These are phyloP conservation scores for Apiotrichum gamsii DNA, from an alignment of 1,284 basidiomycete species.

Conservation along the genomic window DNA sequence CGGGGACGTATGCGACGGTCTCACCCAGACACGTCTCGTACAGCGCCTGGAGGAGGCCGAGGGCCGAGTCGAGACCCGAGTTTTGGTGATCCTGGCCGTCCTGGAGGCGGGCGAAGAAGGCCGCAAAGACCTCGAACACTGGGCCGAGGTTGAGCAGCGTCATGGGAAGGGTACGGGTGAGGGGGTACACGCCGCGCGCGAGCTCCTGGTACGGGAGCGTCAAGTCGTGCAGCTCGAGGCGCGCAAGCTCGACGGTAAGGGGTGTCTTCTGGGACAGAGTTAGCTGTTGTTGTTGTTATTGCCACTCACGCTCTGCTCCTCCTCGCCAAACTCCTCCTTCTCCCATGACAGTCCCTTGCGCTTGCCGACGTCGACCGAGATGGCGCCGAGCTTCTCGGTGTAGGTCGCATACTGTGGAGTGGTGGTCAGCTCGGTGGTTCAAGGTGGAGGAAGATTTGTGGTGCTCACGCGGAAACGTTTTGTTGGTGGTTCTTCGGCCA, in stretches of 20 bases:
- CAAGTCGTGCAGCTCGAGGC: slow-evolving; percentile 58
- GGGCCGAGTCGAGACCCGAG: slow-evolving; percentile 41
- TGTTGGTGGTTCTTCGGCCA: slow-evolving; percentile 38
- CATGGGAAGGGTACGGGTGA: slow-evolving; percentile 71
- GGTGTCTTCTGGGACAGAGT: slow-evolving; percentile 34
- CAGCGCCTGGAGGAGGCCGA: slow-evolving; percentile 40
- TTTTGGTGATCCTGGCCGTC: slow-evolving; percentile 32
- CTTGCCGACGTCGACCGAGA: slow-evolving; percentile 43
- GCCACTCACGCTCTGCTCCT: slow-evolving; percentile 34
- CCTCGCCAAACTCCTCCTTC: slow-evolving; percentile 39
- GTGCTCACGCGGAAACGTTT: slow-evolving; percentile 41
- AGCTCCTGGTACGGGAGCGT: slow-evolving; percentile 68
- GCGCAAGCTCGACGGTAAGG: slow-evolving; percentile 41
- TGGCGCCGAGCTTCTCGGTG: slow-evolving; percentile 39
- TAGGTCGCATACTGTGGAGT: slow-evolving; percentile 40
- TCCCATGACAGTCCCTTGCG: slow-evolving; percentile 41
- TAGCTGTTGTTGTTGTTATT: not conserved
- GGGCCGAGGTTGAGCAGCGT: slow-evolving; percentile 71
- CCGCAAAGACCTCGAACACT: slow-evolving; percentile 47
- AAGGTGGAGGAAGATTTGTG: not conserved
- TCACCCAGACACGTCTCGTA: slow-evolving; percentile 50
- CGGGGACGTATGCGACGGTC: slow-evolving; percentile 25
- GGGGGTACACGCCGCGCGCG: slow-evolving; percentile 55
- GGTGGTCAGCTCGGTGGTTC: too few relatives aligned
- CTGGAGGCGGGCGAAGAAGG: slow-evolving; percentile 51